phyloP scores from a whole-genome alignment of 495 filamentous ascomycete genomes.

The Penicillium argentinense region DNA sequence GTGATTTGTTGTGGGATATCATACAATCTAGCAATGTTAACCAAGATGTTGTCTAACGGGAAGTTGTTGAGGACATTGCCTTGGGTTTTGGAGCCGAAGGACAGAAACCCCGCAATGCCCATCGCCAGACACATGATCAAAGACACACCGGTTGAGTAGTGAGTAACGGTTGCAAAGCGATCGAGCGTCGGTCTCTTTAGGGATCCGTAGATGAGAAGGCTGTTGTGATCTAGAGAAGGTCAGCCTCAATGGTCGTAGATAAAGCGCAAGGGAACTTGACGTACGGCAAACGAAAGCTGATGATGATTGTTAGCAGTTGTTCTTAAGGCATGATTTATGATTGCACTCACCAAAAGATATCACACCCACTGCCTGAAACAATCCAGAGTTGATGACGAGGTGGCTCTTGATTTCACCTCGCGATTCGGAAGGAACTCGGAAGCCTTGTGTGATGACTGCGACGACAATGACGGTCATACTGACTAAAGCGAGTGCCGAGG shows the following conservation, averaged over 20 bases:
- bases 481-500: constrained; percentile 83
- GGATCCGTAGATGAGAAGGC: constrained; percentile 94
- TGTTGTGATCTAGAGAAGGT: constrained; percentile 75
- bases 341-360: constrained; percentile 82
- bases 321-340: not conserved
- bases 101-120: constrained; percentile 87
- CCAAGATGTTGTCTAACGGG: constrained; percentile 80
- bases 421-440: constrained; percentile 64
- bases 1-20: constrained; percentile 8
- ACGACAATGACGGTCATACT: constrained; percentile 89
- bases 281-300: constrained; percentile 79
- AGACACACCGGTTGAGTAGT: constrained; percentile 85
- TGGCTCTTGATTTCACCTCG: constrained; percentile 66
- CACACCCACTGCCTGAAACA: constrained; percentile 94
- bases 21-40: constrained; percentile 88
- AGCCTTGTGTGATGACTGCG: constrained; percentile 85
- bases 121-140: constrained; percentile 86
- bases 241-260: not conserved
- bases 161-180: constrained; percentile 87
- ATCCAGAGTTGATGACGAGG: constrained; percentile 74
- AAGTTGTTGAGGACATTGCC: constrained; percentile 99
- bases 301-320: constrained; percentile 40
- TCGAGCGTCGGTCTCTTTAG: constrained; percentile 91
- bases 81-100: constrained; percentile 85
- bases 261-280: constrained; percentile 15